Conservation (phyloP, 495 filamentous ascomycete genomes). For the Xylaria telfairii region DNA sequence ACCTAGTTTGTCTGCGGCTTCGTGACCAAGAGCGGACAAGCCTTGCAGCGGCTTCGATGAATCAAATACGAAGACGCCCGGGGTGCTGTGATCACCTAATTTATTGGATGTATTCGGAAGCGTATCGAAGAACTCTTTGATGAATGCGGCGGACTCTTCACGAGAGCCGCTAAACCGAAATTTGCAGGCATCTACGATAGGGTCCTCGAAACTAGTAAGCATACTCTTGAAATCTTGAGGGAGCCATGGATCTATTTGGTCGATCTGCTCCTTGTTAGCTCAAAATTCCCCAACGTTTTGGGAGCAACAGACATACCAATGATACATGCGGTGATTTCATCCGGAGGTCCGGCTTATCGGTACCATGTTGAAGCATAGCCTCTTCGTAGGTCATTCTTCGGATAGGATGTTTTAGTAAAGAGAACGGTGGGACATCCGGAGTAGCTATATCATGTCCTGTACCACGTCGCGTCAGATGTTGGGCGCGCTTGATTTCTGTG, state of each 20-base stretch:
- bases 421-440: background rate
- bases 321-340: slow-evolving; percentile 41
- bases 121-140: slow-evolving; percentile 70
- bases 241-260: slow-evolving; percentile 65
- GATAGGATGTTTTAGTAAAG: background rate
- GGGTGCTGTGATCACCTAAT: slow-evolving; percentile 70
- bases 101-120: slow-evolving; percentile 63
- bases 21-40: slow-evolving; percentile 75
- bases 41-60: slow-evolving; percentile 72
- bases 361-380: slow-evolving; percentile 82
- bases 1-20: slow-evolving; percentile 53
- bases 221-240: slow-evolving; percentile 71
- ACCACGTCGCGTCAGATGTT: slow-evolving; percentile 33
- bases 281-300: background rate
- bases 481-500: background rate
- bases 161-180: slow-evolving; percentile 52
- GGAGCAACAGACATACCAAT: slow-evolving; percentile 44
- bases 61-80: slow-evolving; percentile 78
- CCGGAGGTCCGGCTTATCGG: slow-evolving; percentile 90
- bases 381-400: slow-evolving; percentile 68
- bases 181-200: slow-evolving; percentile 75
- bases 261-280: slow-evolving; percentile 57
- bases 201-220: slow-evolving; percentile 67
- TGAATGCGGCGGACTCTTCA: slow-evolving; percentile 62
- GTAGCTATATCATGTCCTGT: slow-evolving; percentile 30